Evolutionary conservation across 192 early-diverging fungal genomes (phyloP).

Genomic region (Diversispora eburnea): DNA sequence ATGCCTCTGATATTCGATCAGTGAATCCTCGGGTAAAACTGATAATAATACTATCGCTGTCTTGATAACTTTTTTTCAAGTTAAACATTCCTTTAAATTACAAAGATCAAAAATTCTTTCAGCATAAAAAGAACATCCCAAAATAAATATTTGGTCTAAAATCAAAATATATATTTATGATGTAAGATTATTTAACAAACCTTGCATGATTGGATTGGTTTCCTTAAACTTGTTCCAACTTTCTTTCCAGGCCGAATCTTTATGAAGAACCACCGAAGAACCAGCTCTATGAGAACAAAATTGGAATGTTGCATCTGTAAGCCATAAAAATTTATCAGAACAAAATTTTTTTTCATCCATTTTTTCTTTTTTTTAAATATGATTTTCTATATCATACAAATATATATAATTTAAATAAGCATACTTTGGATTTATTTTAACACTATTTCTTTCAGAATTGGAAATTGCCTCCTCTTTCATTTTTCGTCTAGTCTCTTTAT

Average conservation of each 20-base stretch:
- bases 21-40: constrained; percentile 70
- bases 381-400: not conserved
- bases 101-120: constrained; percentile 17
- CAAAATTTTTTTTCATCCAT: not conserved
- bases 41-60: constrained; percentile 85
- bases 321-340: constrained; percentile 6
- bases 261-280: constrained; percentile 76
- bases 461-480: constrained; percentile 45
- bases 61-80: constrained; percentile 75
- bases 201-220: constrained; percentile 79
- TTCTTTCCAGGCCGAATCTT: constrained; percentile 82
- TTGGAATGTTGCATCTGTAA: constrained; percentile 2
- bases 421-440: constrained; percentile 37
- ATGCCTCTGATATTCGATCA: constrained; percentile 71
- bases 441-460: constrained; percentile 16
- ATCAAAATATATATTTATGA: not conserved
- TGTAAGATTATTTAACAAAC: constrained; percentile 23
- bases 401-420: constrained; percentile 32
- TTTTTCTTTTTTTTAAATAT: not conserved
- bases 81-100: constrained; percentile 58
- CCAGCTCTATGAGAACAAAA: constrained; percentile 53
- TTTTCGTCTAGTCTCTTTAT: constrained; percentile 69
- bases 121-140: not conserved
- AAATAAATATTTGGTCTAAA: not conserved
- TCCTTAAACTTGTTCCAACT: constrained; percentile 93